Evolutionary conservation across 345 rosid species (phyloP), one percentile per base, ranked within the genome.

Genomic region (Excoecaria cochinchinensis): DNA sequence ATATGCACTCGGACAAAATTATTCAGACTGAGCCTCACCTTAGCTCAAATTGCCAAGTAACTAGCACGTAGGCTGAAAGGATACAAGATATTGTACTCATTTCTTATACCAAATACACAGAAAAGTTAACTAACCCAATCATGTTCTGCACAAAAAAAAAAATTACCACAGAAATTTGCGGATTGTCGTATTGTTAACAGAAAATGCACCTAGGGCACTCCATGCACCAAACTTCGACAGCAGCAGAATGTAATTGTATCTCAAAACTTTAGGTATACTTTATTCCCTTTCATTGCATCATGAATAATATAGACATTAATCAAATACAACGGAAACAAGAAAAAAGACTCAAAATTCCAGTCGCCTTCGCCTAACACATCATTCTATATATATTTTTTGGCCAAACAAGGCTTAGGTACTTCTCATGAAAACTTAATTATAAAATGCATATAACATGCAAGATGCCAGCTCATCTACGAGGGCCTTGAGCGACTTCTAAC

Each of bases 401-500:
- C 24, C 8, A 56, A 52, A 53, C 31, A 21, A 9, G 24, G 24
- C 39, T 3, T 24, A 16, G 24, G 31, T 50, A 50, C 46, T 57
- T 15, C 1, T 44, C 36, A 24, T 42, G 64, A 46, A 10, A 74
- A 31, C 31, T 31, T 31, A 31, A 31, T 31, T 31, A 31, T 31
- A 31, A 31, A 44, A 44, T 3, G 21, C 17, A 57, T 24, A 75
- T 14, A 19, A 50, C n/a, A 21, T 47, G 59, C 22, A 2, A 3
- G 24, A 48, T 36, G 25, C 44, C 24, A 58, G 39, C 16, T n/a
- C 22, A 73, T 64, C 66, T n/a, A 69, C 78, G 85, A 90, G 77
- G 89, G 83, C 85, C 88, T 94, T 53, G 95, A 84, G 31, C 86
- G 81, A 86, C 93, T 89, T 78, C 90, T 86, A 70, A 84, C 85